phyloP scores from a whole-genome alignment of 495 filamentous ascomycete species.

The Margaritispora aquatica region DNA sequence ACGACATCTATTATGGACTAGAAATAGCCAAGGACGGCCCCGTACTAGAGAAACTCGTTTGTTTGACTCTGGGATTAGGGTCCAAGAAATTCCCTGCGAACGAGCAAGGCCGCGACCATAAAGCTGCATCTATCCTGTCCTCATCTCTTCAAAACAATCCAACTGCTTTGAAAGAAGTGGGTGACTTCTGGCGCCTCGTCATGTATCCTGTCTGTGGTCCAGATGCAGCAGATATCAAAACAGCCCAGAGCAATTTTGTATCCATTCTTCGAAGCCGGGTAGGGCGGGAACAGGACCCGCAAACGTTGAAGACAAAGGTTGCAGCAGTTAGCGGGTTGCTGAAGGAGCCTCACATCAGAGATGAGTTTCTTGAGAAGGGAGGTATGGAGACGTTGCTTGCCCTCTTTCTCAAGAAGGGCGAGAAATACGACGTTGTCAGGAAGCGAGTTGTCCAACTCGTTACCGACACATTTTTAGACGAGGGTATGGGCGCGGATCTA shows the following conservation, averaged over 20 bases:
- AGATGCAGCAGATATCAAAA: not conserved
- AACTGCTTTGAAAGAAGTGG: slow-evolving; percentile 44
- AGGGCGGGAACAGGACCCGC: slow-evolving; percentile 25
- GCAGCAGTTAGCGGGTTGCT: slow-evolving; percentile 36
- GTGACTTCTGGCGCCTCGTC: slow-evolving; percentile 32
- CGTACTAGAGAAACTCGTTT: slow-evolving; percentile 37
- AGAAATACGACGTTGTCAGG: slow-evolving; percentile 34
- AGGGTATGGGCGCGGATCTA: slow-evolving; percentile 45
- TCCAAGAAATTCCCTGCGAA: slow-evolving; percentile 24
- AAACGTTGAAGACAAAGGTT: slow-evolving; percentile 31
- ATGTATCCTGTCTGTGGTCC: slow-evolving; percentile 21
- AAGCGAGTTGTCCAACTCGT: slow-evolving; percentile 44
- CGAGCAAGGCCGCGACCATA: slow-evolving; percentile 17
- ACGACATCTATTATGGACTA: slow-evolving; percentile 66
- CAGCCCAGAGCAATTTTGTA: slow-evolving; percentile 23
- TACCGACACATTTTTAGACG: slow-evolving; percentile 54
- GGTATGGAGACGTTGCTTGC: slow-evolving; percentile 41
- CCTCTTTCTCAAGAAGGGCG: slow-evolving; percentile 32
- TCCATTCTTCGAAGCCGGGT: slow-evolving; percentile 22
- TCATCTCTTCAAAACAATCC: slow-evolving; percentile 58
- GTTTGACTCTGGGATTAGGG: slow-evolving; percentile 17
- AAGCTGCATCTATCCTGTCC: slow-evolving; percentile 47
- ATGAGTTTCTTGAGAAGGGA: slow-evolving; percentile 40
- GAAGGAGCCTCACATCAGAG: slow-evolving; percentile 36
- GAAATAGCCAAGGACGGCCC: slow-evolving; percentile 46